These are phyloP conservation scores for Mycena venus DNA, from an alignment of 768 basidiomycete species.

Conservation along the genomic window DNA sequence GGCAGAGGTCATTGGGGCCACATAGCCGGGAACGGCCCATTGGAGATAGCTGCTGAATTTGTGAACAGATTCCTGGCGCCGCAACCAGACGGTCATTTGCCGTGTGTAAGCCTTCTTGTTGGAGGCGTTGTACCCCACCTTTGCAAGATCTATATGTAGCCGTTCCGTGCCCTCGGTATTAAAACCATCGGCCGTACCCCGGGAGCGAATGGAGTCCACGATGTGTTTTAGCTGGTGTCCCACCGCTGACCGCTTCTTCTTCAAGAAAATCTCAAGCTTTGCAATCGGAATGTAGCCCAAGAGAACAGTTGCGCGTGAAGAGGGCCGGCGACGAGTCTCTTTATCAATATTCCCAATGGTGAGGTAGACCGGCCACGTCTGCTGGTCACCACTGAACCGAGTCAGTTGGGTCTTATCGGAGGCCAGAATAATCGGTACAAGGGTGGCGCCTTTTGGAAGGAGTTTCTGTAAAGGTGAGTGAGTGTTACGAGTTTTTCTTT, in stretches of 20 bases:
- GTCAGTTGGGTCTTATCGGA: conserved; percentile 52
- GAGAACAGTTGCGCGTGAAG: conserved; percentile 40
- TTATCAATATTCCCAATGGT: conserved; percentile 48
- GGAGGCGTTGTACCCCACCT: no score
- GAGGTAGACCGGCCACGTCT: conserved; percentile 50
- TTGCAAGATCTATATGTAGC: no score
- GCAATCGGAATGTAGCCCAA: conserved; percentile 51
- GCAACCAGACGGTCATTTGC: conserved; percentile 53
- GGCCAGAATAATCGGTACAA: conserved; percentile 46
- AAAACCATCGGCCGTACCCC: conserved; percentile 42
- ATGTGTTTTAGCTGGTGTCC: conserved; percentile 46
- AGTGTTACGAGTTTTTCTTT: no score
- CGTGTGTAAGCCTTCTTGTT: conserved; percentile 36
- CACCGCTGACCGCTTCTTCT: conserved; percentile 25
- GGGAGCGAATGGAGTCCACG: conserved; percentile 35
- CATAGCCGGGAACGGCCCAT: conserved; percentile 2
- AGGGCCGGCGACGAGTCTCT: conserved; percentile 35
- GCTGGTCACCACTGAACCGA: conserved; percentile 45
- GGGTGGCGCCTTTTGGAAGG: conserved; percentile 24
- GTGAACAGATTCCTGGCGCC: conserved; percentile 40
- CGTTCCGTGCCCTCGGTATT: no score
- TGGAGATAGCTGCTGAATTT: not conserved
- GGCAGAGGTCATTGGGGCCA: not conserved
- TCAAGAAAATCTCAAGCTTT: conserved; percentile 42
- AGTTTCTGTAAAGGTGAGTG: not conserved